phyloP scores from a whole-genome alignment of 345 rosid genomes.

The Pistacia vera region DNA sequence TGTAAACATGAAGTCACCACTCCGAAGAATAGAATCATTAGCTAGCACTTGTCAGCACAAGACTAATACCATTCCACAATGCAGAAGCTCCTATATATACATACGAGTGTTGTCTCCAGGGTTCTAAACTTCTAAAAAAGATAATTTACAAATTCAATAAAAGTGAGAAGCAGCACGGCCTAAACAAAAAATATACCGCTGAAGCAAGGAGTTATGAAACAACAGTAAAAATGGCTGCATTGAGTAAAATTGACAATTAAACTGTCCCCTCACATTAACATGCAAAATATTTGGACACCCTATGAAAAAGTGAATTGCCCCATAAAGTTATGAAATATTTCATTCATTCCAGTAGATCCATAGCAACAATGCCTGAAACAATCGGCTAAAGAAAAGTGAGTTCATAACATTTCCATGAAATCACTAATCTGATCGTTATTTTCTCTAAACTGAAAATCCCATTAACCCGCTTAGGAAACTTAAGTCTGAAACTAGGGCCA shows the following conservation, averaged over 20 bases:
- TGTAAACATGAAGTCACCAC: neutral
- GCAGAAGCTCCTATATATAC: neutral
- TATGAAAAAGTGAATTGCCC: neutral
- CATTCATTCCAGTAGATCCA: neutral
- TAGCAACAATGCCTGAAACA: neutral
- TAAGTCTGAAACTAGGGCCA: too few relatives aligned
- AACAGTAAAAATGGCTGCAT: too few relatives aligned
- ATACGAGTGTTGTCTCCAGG: neutral
- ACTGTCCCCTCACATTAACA: too few relatives aligned
- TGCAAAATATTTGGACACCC: neutral
- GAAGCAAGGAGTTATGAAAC: neutral
- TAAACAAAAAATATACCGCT: neutral
- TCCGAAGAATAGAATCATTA: neutral
- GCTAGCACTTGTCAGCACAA: neutral
- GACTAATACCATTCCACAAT: neutral
- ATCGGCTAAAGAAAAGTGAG: neutral
- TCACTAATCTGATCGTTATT: neutral
- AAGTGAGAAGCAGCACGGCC: neutral
- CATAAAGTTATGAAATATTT: neutral
- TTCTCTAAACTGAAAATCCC: too few relatives aligned
- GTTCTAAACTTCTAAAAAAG: neutral
- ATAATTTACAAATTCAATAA: neutral
- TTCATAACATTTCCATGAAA: neutral
- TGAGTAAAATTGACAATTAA: too few relatives aligned
- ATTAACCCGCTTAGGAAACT: too few relatives aligned